Evolutionary conservation across 106 monocot genomes (phyloP).

Genomic region (Posidonia australis): DNA sequence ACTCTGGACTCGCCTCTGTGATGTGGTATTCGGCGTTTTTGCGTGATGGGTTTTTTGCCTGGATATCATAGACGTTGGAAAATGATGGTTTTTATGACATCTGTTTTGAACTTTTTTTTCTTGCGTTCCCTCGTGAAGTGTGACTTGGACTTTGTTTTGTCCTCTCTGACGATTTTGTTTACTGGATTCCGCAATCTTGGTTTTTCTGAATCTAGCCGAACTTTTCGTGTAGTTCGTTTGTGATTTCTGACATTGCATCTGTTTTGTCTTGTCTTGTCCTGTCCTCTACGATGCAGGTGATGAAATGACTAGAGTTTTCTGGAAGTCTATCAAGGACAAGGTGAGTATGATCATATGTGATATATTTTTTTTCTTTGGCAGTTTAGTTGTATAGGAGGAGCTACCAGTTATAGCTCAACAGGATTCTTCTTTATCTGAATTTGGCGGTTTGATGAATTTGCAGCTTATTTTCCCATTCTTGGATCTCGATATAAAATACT

Average conservation of each 20-base stretch:
- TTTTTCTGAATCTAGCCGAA: not conserved
- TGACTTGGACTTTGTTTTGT: not conserved
- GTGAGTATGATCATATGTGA: constrained; percentile 12
- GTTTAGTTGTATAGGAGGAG: not conserved
- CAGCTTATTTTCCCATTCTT: constrained; percentile 95
- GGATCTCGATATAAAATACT: constrained; percentile 96
- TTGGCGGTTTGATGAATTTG: constrained; percentile 7
- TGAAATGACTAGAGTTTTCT: constrained; percentile 92
- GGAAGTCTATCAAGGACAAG: constrained; percentile 95
- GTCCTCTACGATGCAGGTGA: constrained; percentile 39
- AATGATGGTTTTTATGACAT: too few species aligned
- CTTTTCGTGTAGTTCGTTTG: not conserved
- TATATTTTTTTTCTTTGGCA: not conserved
- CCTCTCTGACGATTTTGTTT: not conserved
- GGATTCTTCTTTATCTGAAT: too few species aligned
- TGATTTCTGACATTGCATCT: not conserved
- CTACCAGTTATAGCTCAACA: too few species aligned
- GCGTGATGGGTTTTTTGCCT: not conserved
- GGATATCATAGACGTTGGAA: too few species aligned
- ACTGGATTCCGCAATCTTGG: not conserved
- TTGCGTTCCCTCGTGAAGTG: too few species aligned
- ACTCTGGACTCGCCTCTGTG: too few species aligned
- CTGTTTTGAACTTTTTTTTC: not conserved
- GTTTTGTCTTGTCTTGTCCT: not conserved
- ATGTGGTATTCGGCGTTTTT: too few species aligned